Evolutionary conservation across 352 stramenopile genomes (phyloP).

Genomic region (Phytophthora pini): DNA sequence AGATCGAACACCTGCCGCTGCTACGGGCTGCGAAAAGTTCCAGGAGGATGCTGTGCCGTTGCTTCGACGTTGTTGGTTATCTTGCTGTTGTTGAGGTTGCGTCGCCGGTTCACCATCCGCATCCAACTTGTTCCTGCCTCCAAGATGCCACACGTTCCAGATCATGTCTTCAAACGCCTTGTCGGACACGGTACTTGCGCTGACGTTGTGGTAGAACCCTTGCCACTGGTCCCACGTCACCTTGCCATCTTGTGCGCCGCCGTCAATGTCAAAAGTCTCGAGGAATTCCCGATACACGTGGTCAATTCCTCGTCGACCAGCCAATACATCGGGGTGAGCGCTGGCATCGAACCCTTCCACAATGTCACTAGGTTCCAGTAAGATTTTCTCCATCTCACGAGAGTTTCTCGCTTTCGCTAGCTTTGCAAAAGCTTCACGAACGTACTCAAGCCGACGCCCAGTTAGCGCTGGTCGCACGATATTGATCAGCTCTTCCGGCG

Average conservation of each 20-base stretch:
- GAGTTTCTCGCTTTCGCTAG: slow-evolving; percentile 73
- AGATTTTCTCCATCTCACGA: slow-evolving; percentile 45
- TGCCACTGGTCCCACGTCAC: slow-evolving; percentile 72
- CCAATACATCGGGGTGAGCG: slow-evolving; percentile 85
- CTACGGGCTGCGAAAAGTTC: not conserved
- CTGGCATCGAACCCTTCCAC: slow-evolving; percentile 85
- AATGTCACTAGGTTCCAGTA: slow-evolving; percentile 82
- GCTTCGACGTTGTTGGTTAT: slow-evolving; percentile 17
- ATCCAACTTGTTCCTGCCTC: slow-evolving; percentile 4
- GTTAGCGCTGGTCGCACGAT: slow-evolving; percentile 81
- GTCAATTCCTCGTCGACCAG: slow-evolving; percentile 67
- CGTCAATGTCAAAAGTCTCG: slow-evolving; percentile 86
- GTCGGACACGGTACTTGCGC: slow-evolving; percentile 88
- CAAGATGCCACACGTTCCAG: slow-evolving; percentile 82
- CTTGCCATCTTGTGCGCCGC: slow-evolving; percentile 65
- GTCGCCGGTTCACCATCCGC: not conserved
- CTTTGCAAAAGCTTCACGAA: slow-evolving; percentile 81
- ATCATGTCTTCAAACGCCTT: slow-evolving; percentile 94
- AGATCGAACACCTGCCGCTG: slow-evolving; percentile 12
- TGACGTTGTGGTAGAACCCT: slow-evolving; percentile 92
- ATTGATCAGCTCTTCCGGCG: slow-evolving; percentile 88
- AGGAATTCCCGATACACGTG: slow-evolving; percentile 84
- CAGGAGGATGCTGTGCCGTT: slow-evolving; percentile 9
- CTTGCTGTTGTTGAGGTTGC: slow-evolving; percentile 22
- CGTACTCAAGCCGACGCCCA: slow-evolving; percentile 67